Conservation (phyloP, 805 yeast genomes). For the Saccharomyces jurei region DNA sequence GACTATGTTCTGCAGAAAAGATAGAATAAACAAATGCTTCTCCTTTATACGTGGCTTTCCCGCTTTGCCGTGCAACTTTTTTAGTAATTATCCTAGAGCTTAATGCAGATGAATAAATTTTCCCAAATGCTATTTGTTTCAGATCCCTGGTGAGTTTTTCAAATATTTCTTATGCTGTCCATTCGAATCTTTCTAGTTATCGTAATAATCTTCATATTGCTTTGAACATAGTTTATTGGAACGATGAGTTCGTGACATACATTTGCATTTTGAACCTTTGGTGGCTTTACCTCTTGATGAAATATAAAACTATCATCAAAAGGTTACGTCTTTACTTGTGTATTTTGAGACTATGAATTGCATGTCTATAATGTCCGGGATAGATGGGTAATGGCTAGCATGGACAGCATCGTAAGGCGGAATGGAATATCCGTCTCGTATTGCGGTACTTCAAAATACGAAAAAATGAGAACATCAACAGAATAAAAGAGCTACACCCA, state of each 20-base stretch:
- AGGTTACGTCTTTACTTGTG: background rate
- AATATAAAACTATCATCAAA: fast-evolving
- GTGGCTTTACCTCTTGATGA: slow-evolving; percentile 1
- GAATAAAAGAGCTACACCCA: background rate
- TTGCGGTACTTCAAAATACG: background rate
- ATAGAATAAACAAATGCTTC: background rate
- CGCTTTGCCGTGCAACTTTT: background rate
- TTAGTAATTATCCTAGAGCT: background rate
- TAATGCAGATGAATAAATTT: background rate
- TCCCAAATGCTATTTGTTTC: background rate
- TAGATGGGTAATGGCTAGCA: background rate
- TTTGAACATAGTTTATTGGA: background rate
- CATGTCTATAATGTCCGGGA: background rate
- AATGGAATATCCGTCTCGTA: background rate
- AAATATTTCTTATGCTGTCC: background rate
- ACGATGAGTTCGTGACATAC: slow-evolving; percentile 28
- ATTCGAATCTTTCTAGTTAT: background rate
- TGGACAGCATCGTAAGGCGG: background rate
- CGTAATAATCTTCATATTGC: background rate
- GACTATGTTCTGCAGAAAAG: background rate
- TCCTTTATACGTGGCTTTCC: background rate
- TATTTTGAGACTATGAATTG: background rate
- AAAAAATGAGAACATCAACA: background rate
- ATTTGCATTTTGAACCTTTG: slow-evolving; percentile 39
- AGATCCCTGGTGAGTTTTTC: background rate